These are phyloP conservation scores for Nakaseomyces delphensis DNA, from an alignment of 1,139 yeast genomes.

Conservation along the genomic window DNA sequence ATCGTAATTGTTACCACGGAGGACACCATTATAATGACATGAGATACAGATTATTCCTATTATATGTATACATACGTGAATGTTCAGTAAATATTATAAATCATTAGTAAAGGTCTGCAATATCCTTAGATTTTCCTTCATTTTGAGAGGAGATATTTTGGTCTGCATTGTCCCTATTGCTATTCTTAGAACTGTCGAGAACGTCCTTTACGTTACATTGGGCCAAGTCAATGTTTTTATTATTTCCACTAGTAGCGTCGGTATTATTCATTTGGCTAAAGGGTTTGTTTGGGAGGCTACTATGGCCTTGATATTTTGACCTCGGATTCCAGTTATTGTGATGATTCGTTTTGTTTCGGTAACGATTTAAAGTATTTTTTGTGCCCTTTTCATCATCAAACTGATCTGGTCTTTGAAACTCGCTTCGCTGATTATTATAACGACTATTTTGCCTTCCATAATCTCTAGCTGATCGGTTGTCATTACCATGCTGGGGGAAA, in stretches of 20 bases:
- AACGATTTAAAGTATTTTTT: slow-evolving; percentile 1
- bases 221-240: background rate
- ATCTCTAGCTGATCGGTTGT: background rate
- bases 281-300: slow-evolving; percentile 1
- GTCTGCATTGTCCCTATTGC: background rate
- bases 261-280: background rate
- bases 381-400: background rate
- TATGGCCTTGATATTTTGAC: background rate
- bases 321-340: background rate
- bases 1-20: background rate
- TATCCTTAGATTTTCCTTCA: background rate
- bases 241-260: background rate
- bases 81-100: background rate
- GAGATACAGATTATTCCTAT: background rate
- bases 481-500: background rate
- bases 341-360: slow-evolving; percentile 1
- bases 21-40: background rate
- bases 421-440: background rate
- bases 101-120: slow-evolving; percentile 3
- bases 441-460: background rate
- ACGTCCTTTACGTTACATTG: background rate
- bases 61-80: background rate
- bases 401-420: background rate
- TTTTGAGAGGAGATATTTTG: background rate
- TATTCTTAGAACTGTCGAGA: background rate